Base-by-base conservation (phyloP, 345 rosid genomes). In the Salix caprea region DNA sequence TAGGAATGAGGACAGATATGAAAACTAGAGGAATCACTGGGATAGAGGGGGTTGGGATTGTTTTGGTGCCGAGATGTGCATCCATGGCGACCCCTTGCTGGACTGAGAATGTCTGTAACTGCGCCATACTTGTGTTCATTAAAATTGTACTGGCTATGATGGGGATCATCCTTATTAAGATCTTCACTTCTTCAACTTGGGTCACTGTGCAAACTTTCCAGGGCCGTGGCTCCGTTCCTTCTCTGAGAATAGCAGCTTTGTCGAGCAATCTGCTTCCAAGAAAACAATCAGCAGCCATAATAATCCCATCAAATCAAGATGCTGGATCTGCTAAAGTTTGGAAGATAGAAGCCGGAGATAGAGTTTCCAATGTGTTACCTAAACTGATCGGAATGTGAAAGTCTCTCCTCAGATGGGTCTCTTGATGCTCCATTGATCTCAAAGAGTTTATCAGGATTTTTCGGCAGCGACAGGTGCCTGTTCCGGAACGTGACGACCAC, bases 101-200 rank as follows among this genome's bases (percentile, higher is more conserved):
- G 64, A 87, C 87, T 61, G 93, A 89, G 80, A 91, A 91, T 24
- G 96, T 89, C 54, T 91, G 96, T 64, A 88, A 89, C 78, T 86
- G 92, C 11, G 96, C 93, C 73, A 91, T 72, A 66, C 89, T 83
- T 60, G 92, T 89, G 78, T 80, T 91, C 87, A 91, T 86, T 78
- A 88, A 65, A 60, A 89, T 85, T 1, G 93, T 91, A 86, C 91
- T 84, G 2, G 85, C 84, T 44, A 91, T 85, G 9, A 89, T 88
- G 26, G 96, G 90, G 28, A 88, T 65, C 32, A 87, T 87, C 42
- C 91, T 82, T 5, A 84, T 54, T 7, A 91, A 62, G 72, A 89
- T 85, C 87, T 91, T 87, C 71, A 86, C 91, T 83, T 91, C 90
- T 75, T 87, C 88, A 8, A 91, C 93, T 83, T 89, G 91, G 66